Evolutionary conservation across 805 yeast genomes (phyloP).

Genomic region (Yamadazyma sp.): DNA sequence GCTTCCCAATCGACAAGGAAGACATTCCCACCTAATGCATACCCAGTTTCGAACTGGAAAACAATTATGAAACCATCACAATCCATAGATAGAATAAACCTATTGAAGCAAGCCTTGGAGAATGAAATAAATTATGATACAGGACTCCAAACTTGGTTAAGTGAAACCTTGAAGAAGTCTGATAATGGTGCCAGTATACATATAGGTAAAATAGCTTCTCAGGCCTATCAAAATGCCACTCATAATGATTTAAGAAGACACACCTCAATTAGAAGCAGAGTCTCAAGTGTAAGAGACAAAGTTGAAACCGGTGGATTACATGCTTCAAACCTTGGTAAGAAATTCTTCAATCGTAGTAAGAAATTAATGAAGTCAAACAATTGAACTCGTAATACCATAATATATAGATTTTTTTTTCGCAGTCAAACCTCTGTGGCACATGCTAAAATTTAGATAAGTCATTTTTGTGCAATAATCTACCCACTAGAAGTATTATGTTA

Average conservation of each 20-base stretch:
- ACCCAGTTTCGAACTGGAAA: conserved; percentile 41
- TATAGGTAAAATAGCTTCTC: conserved; percentile 55
- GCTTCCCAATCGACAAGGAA: conserved; percentile 6
- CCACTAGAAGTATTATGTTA: not conserved
- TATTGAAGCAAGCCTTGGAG: conserved; percentile 40
- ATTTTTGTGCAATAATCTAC: too few species aligned
- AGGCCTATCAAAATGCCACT: conserved; percentile 64
- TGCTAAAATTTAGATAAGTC: conserved; percentile 4
- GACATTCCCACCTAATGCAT: conserved; percentile 16
- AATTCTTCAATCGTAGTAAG: conserved; percentile 54
- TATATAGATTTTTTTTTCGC: too few species aligned
- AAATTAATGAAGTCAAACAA: conserved; percentile 38
- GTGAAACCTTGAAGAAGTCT: conserved; percentile 40
- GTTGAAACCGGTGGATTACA: conserved; percentile 43
- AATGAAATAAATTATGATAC: conserved; percentile 47
- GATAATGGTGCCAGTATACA: conserved; percentile 33
- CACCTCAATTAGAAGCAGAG: conserved; percentile 45
- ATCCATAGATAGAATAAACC: conserved; percentile 39
- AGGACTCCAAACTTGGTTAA: conserved; percentile 59
- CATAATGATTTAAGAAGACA: conserved; percentile 52
- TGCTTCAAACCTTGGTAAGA: conserved; percentile 55
- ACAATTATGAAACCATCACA: conserved; percentile 38
- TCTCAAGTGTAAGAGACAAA: conserved; percentile 48
- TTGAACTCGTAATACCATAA: too few species aligned
- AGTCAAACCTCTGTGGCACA: conserved; percentile 2